These are phyloP conservation scores for Coemansia sp. DNA, from an alignment of 192 early-diverging fungal species.

Conservation along the genomic window DNA sequence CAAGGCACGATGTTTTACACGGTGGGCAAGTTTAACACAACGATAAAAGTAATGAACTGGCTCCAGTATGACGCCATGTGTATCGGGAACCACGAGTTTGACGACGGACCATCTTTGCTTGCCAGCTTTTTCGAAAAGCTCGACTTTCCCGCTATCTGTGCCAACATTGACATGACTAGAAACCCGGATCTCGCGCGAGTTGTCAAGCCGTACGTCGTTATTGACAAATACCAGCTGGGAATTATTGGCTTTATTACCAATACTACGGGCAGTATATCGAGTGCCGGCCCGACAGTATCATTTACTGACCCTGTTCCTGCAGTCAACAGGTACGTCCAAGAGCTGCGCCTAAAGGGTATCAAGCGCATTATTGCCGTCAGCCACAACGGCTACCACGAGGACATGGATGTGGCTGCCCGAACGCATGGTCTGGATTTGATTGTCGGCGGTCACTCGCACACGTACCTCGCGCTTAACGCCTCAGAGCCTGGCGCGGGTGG, in stretches of 20 bases:
- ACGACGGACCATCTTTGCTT: constrained; percentile 60
- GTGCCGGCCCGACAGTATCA: constrained; percentile 50
- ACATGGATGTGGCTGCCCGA: constrained; percentile 61
- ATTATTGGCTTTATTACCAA: constrained; percentile 67
- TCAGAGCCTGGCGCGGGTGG: constrained; percentile 56
- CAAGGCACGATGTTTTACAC: constrained; percentile 70
- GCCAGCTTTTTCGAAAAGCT: constrained; percentile 57
- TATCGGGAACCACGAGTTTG: constrained; percentile 73
- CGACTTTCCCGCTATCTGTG: constrained; percentile 62
- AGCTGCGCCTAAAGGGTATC: constrained; percentile 60
- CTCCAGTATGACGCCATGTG: constrained; percentile 63
- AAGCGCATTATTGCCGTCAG: constrained; percentile 67
- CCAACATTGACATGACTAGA: constrained; percentile 64
- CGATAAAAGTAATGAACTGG: constrained; percentile 60
- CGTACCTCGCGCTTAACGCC: constrained; percentile 59
- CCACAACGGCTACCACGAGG: constrained; percentile 74
- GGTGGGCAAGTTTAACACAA: constrained; percentile 48
- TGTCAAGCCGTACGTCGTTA: constrained; percentile 69
- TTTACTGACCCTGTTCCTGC: constrained; percentile 61
- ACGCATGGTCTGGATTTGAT: constrained; percentile 62
- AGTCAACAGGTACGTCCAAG: constrained; percentile 65
- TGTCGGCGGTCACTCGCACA: constrained; percentile 76
- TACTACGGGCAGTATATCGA: constrained; percentile 59
- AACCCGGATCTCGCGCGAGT: constrained; percentile 45
- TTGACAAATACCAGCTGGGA: constrained; percentile 62